phyloP scores from a whole-genome alignment of 192 early-diverging fungal genomes.

The Dissophora ornata region DNA sequence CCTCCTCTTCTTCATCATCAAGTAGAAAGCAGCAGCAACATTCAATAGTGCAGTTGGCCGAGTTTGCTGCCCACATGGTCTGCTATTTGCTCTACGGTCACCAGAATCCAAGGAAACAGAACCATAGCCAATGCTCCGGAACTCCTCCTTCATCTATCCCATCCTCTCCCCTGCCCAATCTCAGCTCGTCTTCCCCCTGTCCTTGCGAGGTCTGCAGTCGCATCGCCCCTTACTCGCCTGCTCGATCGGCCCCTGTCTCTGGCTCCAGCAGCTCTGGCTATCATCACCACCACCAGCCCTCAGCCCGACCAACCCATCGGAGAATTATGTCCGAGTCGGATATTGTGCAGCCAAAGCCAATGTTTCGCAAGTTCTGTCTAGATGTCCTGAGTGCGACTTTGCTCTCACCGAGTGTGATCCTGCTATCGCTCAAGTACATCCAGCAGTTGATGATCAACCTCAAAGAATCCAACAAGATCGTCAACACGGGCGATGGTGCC shows the following conservation, averaged over 20 bases:
- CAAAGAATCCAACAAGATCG: constrained; percentile 53
- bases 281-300: constrained; percentile 4
- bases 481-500: constrained; percentile 62
- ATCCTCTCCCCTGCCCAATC: constrained; percentile 25
- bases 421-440: constrained; percentile 66
- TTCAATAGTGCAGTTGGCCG: constrained; percentile 58
- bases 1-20: constrained; percentile 20
- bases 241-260: constrained; percentile 1
- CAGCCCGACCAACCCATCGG: constrained; percentile 16
- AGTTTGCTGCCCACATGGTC: constrained; percentile 69
- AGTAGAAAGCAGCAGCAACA: constrained; percentile 34
- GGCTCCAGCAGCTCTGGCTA: not conserved
- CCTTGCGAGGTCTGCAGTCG: constrained; percentile 21
- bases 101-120: constrained; percentile 24
- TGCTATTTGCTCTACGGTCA: constrained; percentile 64
- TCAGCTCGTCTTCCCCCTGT: constrained; percentile 11
- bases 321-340: constrained; percentile 32
- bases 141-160: constrained; percentile 39
- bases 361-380: constrained; percentile 43
- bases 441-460: constrained; percentile 57
- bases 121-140: constrained; percentile 10
- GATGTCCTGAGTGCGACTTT: constrained; percentile 63
- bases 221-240: constrained; percentile 3
- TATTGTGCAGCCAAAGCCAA: constrained; percentile 36
- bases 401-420: constrained; percentile 62